Conservation (phyloP, 257 asterid genomes). For the Salvia splendens region DNA sequence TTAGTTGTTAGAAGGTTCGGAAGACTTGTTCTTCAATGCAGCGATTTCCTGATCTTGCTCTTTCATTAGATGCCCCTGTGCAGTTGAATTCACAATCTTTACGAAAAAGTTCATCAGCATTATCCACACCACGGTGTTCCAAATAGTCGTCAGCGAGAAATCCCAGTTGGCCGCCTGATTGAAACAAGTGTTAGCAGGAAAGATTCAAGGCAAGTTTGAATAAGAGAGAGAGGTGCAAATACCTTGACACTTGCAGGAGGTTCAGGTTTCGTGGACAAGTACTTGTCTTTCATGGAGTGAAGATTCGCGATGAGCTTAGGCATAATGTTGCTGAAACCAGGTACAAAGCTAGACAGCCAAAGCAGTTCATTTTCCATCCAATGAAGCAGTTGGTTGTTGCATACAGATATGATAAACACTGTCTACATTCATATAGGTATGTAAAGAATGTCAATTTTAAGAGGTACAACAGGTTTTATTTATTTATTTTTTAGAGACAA, state of each 20-base stretch:
- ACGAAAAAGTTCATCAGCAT: constrained; percentile 75
- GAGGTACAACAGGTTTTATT: neutral
- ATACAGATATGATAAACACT: constrained; percentile 73
- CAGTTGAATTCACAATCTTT: constrained; percentile 75
- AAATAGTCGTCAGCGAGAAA: constrained; percentile 63
- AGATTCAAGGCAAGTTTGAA: too few species aligned
- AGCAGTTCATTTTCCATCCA: constrained; percentile 87
- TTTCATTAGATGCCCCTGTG: constrained; percentile 62
- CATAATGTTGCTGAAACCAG: constrained; percentile 54
- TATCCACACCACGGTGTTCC: constrained; percentile 83
- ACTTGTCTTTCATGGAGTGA: constrained; percentile 65
- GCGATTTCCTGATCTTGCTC: constrained; percentile 64
- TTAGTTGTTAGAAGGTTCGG: constrained; percentile 30
- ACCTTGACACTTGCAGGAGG: constrained; percentile 65
- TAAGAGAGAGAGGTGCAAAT: constrained; percentile 13
- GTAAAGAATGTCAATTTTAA: neutral
- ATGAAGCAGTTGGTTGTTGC: constrained; percentile 89
- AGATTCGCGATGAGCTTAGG: constrained; percentile 63
- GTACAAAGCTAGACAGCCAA: constrained; percentile 67
- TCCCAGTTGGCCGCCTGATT: constrained; percentile 69
- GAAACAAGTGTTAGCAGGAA: neutral
- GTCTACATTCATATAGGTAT: constrained; percentile 49
- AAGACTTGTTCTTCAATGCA: constrained; percentile 54
- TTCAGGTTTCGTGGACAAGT: constrained; percentile 58
- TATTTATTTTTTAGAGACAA: neutral